These are phyloP conservation scores for Magnolia officinalis DNA, from an alignment of 164 flowering plant genomes.

Conservation along the genomic window DNA sequence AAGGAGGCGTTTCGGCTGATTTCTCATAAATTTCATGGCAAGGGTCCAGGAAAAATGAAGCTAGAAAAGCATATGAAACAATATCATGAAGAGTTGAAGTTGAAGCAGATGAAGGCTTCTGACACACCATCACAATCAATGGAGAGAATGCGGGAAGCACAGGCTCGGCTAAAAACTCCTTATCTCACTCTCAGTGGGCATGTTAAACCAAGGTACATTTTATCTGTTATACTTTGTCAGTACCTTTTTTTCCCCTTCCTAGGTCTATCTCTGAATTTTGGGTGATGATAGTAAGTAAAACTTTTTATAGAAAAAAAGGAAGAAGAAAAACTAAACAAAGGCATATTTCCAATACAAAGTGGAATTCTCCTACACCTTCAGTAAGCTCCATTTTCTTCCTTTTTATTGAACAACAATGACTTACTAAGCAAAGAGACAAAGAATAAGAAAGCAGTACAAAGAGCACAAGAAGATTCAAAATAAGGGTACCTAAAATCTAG, in stretches of 20 bases:
- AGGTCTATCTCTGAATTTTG: not conserved
- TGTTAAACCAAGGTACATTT: conserved; percentile 81
- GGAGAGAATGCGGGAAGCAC: conserved; percentile 96
- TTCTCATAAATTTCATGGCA: conserved; percentile 96
- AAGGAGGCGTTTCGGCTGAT: conserved; percentile 87
- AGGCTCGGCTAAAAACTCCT: conserved; percentile 67
- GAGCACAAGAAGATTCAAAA: not conserved
- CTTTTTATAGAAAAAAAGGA: not conserved
- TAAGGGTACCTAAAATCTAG: not conserved
- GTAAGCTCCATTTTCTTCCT: not conserved
- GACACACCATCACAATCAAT: conserved; percentile 91
- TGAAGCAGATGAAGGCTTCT: conserved; percentile 93
- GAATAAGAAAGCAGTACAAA: not conserved
- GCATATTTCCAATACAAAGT: not conserved
- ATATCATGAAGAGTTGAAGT: conserved; percentile 75
- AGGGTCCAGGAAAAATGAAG: conserved; percentile 97
- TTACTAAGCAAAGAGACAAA: not conserved
- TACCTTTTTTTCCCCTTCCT: not conserved
- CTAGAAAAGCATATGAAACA: conserved; percentile 90
- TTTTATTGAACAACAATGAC: not conserved
- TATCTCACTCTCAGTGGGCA: conserved; percentile 93
- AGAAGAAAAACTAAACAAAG: not conserved
- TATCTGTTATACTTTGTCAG: no score
- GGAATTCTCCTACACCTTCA: no score
- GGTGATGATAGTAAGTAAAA: not conserved